These are phyloP conservation scores for Exserohilum turcica DNA, from an alignment of 2,329 filamentous ascomycete genomes.

Conservation along the genomic window DNA sequence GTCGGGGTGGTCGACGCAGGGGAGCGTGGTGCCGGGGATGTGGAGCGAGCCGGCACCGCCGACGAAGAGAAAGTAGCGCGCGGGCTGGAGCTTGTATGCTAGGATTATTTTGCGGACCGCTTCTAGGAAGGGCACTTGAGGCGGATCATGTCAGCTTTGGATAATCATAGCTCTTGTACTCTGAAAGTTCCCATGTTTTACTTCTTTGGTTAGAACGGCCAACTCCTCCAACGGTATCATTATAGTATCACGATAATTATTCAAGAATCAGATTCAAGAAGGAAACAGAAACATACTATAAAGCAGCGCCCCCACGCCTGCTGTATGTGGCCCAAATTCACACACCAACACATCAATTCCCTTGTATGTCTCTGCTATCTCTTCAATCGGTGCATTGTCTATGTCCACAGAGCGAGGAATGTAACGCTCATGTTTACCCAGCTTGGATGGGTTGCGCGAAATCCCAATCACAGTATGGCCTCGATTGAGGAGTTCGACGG, in stretches of 20 bases:
- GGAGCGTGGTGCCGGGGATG: slow-evolving; percentile 27
- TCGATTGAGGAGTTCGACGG: slow-evolving; percentile 41
- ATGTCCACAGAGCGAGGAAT: slow-evolving; percentile 36
- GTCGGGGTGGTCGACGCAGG: slow-evolving; percentile 40
- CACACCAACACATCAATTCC: slow-evolving; percentile 41
- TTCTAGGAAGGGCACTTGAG: slow-evolving; percentile 43
- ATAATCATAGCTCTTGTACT: too few relatives aligned
- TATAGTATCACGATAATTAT: too few relatives aligned
- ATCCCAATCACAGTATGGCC: slow-evolving; percentile 44
- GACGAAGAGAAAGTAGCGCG: slow-evolving; percentile 44
- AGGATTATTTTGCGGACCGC: slow-evolving; percentile 42
- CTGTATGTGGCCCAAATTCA: slow-evolving; percentile 43
- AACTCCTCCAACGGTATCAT: too few relatives aligned
- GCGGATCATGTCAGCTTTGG: neutral
- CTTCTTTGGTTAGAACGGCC: too few relatives aligned
- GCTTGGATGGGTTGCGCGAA: slow-evolving; percentile 40
- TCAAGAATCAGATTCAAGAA: neutral
- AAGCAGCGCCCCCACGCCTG: slow-evolving; percentile 31
- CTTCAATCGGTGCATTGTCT: slow-evolving; percentile 25
- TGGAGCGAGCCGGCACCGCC: slow-evolving; percentile 43
- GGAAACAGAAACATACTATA: slow-evolving; percentile 33
- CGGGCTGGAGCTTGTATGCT: slow-evolving; percentile 33
- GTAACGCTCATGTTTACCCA: slow-evolving; percentile 40
- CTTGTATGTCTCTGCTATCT: slow-evolving; percentile 35
- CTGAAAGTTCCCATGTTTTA: too few relatives aligned